phyloP scores from a whole-genome alignment of 2,329 filamentous ascomycete genomes.

The Monilinia aucupariae region DNA sequence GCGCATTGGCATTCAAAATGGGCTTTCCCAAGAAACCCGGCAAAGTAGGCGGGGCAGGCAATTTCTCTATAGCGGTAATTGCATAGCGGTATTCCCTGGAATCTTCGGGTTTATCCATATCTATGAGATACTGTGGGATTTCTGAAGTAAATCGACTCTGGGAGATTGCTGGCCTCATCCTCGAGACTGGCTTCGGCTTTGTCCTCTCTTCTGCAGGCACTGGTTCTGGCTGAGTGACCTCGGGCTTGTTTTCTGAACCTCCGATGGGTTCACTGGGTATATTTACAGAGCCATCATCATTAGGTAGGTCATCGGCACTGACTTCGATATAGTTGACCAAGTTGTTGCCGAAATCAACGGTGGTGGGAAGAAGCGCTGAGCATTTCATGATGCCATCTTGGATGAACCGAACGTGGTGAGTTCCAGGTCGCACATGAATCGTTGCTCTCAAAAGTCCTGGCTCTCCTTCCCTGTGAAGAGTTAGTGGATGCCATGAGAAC shows the following conservation, averaged over 20 bases:
- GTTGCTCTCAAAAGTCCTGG: conserved; percentile 67
- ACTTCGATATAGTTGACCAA: conserved; percentile 98
- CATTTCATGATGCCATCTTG: conserved; percentile 92
- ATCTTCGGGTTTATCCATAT: conserved; percentile 82
- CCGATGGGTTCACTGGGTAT: conserved; percentile 20
- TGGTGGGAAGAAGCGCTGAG: conserved; percentile 80
- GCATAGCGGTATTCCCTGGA: conserved; percentile 69
- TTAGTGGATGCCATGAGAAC: conserved; percentile 8
- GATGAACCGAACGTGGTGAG: conserved; percentile 93
- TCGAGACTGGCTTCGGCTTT: conserved; percentile 39
- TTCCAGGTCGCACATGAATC: conserved; percentile 82
- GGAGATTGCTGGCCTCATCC: conserved; percentile 51
- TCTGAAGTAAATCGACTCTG: conserved; percentile 61
- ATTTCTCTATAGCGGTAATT: conserved; percentile 66
- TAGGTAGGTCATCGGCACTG: conserved; percentile 62
- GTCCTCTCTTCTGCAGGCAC: conserved; percentile 36
- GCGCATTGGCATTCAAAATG: conserved; percentile 83
- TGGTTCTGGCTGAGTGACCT: conserved; percentile 23
- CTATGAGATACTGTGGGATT: conserved; percentile 79
- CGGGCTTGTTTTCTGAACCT: conserved; percentile 15
- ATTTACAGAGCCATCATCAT: conserved; percentile 27
- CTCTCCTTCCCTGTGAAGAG: conserved; percentile 36
- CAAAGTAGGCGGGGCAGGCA: conserved; percentile 77
- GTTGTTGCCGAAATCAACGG: conserved; percentile 96
- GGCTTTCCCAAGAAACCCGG: conserved; percentile 91